Conservation (phyloP, 345 rosid genomes). For the Hibiscus tridactylites region DNA sequence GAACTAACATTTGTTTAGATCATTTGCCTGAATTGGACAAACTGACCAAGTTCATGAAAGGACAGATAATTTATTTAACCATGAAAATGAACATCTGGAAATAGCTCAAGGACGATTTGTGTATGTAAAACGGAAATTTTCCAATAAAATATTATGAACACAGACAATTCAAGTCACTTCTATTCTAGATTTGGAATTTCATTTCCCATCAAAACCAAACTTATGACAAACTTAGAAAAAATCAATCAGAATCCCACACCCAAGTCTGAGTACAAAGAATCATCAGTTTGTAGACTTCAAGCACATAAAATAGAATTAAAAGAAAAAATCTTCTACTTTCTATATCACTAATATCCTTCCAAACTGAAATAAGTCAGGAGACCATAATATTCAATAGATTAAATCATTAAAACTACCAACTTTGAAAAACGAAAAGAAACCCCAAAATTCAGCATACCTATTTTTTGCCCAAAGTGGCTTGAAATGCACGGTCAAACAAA, state of each 20-base stretch:
- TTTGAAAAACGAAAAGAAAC: not conserved
- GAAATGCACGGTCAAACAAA: slow-evolving; percentile 95
- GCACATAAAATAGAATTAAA: not conserved
- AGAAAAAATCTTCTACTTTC: not conserved
- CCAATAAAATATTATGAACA: not conserved
- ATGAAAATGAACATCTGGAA: not conserved
- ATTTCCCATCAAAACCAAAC: not conserved
- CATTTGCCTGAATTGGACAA: not conserved
- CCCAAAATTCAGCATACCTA: slow-evolving; percentile 34
- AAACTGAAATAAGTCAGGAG: not conserved
- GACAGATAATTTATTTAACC: not conserved
- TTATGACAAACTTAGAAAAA: not conserved
- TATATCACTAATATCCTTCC: not conserved
- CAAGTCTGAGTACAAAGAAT: not conserved
- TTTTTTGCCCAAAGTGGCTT: slow-evolving; percentile 99
- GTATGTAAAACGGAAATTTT: not conserved
- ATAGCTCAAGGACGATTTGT: not conserved
- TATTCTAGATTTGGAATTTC: not conserved
- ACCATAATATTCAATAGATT: not conserved
- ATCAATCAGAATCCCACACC: not conserved
- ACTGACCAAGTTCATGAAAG: not conserved
- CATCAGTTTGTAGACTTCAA: not conserved
- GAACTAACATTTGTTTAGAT: not conserved
- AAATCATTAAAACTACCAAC: not conserved
- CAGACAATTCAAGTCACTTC: not conserved